Base-by-base conservation (phyloP, 2,329 filamentous ascomycete genomes). In the Chaetoscypha palmicola region DNA sequence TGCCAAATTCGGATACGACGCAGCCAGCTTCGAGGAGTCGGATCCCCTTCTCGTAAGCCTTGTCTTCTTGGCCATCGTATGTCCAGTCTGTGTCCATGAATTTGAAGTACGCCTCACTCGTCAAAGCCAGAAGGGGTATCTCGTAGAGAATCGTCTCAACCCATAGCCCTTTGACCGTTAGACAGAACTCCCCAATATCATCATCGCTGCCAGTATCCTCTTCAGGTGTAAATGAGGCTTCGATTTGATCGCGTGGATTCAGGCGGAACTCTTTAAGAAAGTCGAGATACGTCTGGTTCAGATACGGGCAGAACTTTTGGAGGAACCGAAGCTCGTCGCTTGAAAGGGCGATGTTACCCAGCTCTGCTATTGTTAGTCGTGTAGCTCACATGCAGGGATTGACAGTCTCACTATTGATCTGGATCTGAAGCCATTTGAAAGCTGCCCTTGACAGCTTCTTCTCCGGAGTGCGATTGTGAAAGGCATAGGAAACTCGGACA, bases 141-240 rank as follows among this genome's bases (percentile, higher is more conserved):
- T 98, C 92, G 68, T 98, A 98, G 19, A 98, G 77, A 46, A 98
- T 98, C 0, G 92, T 97, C 55, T 96, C 89, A 7, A 88, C 77
- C 92, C 92, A 98, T 43, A 81, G 71, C 8, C 92, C 92, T 55
- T 81, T 80, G 51, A 94, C 83, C 31, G 79, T 70, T 51, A 97
- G 80, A 54, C 83, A 71, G 38, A 96, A 68, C 47, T 90, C 83
- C 33, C 92, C 92, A 33, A 83, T 57, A 46, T 83, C 79, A 2
- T 77, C 70, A 38, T 83, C 79, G 31, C 72, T 71, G 17, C 77
- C 79, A 0, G 77, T 81, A 55, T 86, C 71, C 26, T 68, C 62
- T 3, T 64, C 70, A 41, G 72, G 55, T 23, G 76, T 66, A 16
- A 67, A 67, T 1, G 73, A 77, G 10, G 87, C 70, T 14, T 74